Evolutionary conservation across 2,329 filamentous ascomycete genomes (phyloP).

Genomic region (Fusarium chuoi): DNA sequence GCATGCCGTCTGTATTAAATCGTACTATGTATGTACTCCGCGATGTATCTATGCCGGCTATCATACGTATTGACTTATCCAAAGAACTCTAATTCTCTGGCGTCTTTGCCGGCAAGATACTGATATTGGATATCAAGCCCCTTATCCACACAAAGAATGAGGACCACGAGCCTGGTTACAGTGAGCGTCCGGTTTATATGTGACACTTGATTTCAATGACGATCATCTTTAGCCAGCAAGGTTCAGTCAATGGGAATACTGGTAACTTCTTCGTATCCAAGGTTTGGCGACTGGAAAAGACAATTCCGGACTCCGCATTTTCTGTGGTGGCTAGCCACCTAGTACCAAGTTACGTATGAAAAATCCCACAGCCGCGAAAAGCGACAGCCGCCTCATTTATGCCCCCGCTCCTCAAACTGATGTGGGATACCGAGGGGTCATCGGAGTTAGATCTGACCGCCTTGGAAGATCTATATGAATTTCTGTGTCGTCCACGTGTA

Average conservation of each 20-base stretch:
- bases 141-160: conserved; percentile 5
- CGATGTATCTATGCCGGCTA: conserved; percentile 33
- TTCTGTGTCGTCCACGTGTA: conserved; percentile 10
- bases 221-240: conserved; percentile 2
- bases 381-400: conserved; percentile 30
- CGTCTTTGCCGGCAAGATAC: conserved; percentile 8
- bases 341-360: conserved; percentile 2
- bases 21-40: background rate
- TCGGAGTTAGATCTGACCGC: conserved; percentile 23
- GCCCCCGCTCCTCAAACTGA: conserved; percentile 2
- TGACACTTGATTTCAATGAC: conserved; percentile 17
- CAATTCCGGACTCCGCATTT: conserved; percentile 10
- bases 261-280: background rate
- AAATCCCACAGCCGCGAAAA: conserved; percentile 38
- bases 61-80: conserved; percentile 31
- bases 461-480: conserved; percentile 4
- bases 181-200: background rate
- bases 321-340: background rate
- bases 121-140: background rate
- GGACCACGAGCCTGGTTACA: conserved; percentile 4
- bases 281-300: background rate
- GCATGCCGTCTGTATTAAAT: background rate
- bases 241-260: conserved; percentile 1
- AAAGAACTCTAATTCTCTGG: conserved; percentile 7
- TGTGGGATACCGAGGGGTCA: conserved; percentile 19